These are phyloP conservation scores for Arabidopsis suecica DNA, from an alignment of 345 rosid species.

Conservation along the genomic window DNA sequence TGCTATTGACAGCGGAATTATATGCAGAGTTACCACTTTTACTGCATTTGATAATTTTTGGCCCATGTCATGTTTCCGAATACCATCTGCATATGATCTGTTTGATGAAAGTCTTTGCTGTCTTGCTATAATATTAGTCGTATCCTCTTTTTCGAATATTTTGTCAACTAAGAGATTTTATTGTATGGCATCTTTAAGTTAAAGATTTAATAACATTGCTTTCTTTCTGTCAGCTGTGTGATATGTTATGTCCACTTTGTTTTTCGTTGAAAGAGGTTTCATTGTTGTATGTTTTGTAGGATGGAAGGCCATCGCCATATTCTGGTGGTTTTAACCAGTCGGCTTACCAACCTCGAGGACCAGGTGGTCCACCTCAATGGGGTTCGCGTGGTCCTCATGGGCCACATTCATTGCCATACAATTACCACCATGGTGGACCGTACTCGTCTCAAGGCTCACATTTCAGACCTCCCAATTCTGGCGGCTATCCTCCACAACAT, in stretches of 20 bases:
- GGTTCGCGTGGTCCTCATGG: constrained; percentile 69
- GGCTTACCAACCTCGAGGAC: constrained; percentile 69
- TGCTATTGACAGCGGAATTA: constrained; percentile 15
- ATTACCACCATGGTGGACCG: constrained; percentile 80
- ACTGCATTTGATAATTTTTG: neutral
- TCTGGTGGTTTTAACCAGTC: constrained; percentile 72
- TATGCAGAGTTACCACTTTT: constrained; percentile 4
- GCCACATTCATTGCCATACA: constrained; percentile 61
- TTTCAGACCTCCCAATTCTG: constrained; percentile 60
- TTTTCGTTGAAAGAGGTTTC: constrained; percentile 5
- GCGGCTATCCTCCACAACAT: constrained; percentile 70
- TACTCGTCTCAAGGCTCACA: constrained; percentile 72
- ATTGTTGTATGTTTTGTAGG: constrained; percentile 50
- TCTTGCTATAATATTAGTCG: constrained; percentile 25
- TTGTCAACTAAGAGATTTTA: constrained; percentile 11
- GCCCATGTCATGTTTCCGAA: neutral
- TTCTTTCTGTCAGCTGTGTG: constrained; percentile 19
- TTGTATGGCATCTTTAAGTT: constrained; percentile 9
- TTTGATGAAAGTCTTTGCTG: constrained; percentile 23
- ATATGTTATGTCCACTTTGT: neutral
- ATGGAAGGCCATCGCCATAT: constrained; percentile 60
- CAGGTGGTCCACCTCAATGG: constrained; percentile 73
- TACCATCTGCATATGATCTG: constrained; percentile 26
- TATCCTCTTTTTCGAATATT: constrained; percentile 13
- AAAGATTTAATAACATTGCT: neutral